A percentile compares a stretch with the other conserved stretches of the same genome.
phyloP scores from a whole-genome alignment of 78 protist species.

The Dictyostelium discoideum region DNA sequence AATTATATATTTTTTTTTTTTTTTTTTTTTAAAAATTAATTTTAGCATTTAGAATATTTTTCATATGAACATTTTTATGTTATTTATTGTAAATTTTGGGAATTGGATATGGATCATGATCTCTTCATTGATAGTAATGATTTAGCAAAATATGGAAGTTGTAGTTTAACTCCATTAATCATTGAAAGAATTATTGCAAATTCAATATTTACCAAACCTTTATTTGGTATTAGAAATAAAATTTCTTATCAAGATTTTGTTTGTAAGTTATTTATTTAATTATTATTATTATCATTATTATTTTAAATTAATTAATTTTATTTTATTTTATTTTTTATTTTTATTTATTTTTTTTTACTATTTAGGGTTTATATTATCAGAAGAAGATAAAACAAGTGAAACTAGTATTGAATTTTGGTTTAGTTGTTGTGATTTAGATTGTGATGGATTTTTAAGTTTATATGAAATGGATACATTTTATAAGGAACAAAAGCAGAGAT shows the following conservation, averaged over 20 bases:
- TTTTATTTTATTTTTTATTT: conserved; percentile 74
- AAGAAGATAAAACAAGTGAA: conserved; percentile 91
- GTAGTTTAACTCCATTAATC: conserved; percentile 41
- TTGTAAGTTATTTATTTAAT: conserved; percentile 23
- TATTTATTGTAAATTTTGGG: conserved; percentile 97
- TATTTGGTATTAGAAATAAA: background rate
- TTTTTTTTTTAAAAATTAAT: background rate
- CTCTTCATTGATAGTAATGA: conserved; percentile 67
- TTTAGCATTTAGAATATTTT: conserved; percentile 87
- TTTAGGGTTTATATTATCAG: conserved; percentile 89
- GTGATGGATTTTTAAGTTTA: conserved; percentile 89
- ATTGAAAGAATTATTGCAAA: conserved; percentile 52
- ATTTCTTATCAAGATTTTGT: conserved; percentile 64
- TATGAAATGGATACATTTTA: conserved; percentile 93
- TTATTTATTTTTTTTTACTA: no score
- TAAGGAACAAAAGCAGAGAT: conserved; percentile 88
- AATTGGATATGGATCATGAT: conserved; percentile 95
- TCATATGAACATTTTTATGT: conserved; percentile 97
- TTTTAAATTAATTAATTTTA: conserved; percentile 9
- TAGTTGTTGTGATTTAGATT: conserved; percentile 88
- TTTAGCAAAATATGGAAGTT: conserved; percentile 62
- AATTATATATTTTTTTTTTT: background rate
- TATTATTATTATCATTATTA: background rate
- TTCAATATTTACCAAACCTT: conserved; percentile 26
- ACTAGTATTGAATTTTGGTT: conserved; percentile 92